Base-by-base conservation (phyloP, 257 asterid genomes). In the Lycium barbarum region DNA sequence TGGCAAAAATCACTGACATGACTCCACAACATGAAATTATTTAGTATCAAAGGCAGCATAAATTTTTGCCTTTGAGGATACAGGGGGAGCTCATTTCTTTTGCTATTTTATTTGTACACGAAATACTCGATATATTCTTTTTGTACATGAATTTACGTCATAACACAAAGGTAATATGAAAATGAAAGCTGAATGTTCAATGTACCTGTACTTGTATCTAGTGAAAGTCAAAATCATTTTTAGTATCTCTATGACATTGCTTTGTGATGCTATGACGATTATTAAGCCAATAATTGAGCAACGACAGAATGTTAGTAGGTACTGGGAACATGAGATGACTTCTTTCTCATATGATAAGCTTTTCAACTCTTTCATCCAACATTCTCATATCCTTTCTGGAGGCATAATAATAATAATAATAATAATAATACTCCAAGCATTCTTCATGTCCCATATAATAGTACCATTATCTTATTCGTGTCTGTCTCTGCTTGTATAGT, bases 1-100 rank as follows among this genome's bases (percentile, higher is more conserved):
- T 95, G 98, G 98, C 93, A 91, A 88, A 66, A 86, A 2, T 74
- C 82, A 78, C 49, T 26, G 65, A 53, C 82, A 53, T 78, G 65
- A 78, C 40, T 7, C 15, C 45, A 4, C 26, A 38, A 38, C 33
- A 70, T 8, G 33, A 70, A 38, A 70, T 38, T 38, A 70, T 17
- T 70, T 15, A 11, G 8, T 17, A 38, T 70, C 53, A 70, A 9
- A 67, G 2, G 49, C 76, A 15, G 38, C 62, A 22, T 0, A 74
- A 49, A 26, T 3, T 76, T 8, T 53, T 7, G 65, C 26, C 65
- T 78, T 33, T 26, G 65, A 22, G 49, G 15, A 78, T 78, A 5
- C 13, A 14, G 79, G 54, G 79, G 5, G 1, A 1, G 12, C 3
- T 70, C 14, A 53, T 78, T 33, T 78, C 65, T 33, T 53, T 14